Conservation (phyloP, 1,284 basidiomycete species). For the Ceratobasidium sp. region DNA sequence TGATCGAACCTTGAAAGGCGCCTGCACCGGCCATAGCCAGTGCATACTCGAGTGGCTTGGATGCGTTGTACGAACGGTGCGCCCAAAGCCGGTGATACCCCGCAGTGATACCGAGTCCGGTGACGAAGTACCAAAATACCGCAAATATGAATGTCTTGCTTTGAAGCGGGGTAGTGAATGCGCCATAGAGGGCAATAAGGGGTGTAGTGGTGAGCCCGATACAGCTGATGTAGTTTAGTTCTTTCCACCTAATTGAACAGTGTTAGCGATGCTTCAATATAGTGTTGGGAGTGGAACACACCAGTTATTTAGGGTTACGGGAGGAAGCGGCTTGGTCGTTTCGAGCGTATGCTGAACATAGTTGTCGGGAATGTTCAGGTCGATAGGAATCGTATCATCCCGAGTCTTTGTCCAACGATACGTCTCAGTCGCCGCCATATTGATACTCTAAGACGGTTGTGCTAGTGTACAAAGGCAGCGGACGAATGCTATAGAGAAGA, state of each 20-base stretch:
- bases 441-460: too few species aligned
- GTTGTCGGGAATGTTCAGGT: conserved; percentile 86
- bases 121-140: conserved; percentile 87
- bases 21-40: conserved; percentile 85
- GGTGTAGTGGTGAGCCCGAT: conserved; percentile 82
- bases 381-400: conserved; percentile 61
- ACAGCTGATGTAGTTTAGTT: conserved; percentile 85
- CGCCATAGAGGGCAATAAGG: conserved; percentile 76
- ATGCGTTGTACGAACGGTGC: conserved; percentile 90
- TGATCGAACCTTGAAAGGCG: conserved; percentile 90
- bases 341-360: conserved; percentile 89
- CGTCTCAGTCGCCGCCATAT: too few species aligned
- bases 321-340: conserved; percentile 81
- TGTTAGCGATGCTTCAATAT: not conserved
- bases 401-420: too few species aligned
- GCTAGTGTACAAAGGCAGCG: too few species aligned
- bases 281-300: conserved; percentile 38
- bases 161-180: conserved; percentile 70
- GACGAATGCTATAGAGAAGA: conserved; percentile 67
- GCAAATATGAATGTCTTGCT: conserved; percentile 80
- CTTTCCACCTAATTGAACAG: conserved; percentile 57
- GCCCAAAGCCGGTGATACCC: conserved; percentile 96
- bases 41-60: conserved; percentile 80
- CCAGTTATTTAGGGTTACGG: conserved; percentile 77
- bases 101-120: conserved; percentile 78